phyloP scores from a whole-genome alignment of 2,329 filamentous ascomycete genomes.

The Aspergillus viridinutans region DNA sequence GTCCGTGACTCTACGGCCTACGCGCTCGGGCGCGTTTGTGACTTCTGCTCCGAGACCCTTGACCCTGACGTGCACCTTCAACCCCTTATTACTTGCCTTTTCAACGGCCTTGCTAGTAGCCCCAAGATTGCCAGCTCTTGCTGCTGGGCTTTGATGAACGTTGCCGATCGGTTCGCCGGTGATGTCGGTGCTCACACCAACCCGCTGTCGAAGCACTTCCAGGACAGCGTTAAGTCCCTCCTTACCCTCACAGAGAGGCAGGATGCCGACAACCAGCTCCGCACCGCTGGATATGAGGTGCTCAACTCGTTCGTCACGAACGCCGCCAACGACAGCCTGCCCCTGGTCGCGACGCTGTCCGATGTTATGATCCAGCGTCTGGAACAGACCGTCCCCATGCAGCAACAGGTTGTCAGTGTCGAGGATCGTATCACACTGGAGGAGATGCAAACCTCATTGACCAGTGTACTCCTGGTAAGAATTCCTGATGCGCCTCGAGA shows the following conservation, averaged over 20 bases:
- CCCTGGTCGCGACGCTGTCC: slow-evolving; percentile 74
- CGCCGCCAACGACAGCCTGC: slow-evolving; percentile 78
- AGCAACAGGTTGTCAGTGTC: slow-evolving; percentile 89
- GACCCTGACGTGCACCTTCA: slow-evolving; percentile 80
- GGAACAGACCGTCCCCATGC: slow-evolving; percentile 83
- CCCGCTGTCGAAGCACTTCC: slow-evolving; percentile 85
- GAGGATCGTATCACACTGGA: slow-evolving; percentile 95
- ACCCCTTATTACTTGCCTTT: slow-evolving; percentile 79
- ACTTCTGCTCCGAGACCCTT: slow-evolving; percentile 86
- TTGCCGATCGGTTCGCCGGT: slow-evolving; percentile 91
- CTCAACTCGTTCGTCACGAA: slow-evolving; percentile 92
- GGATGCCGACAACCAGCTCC: slow-evolving; percentile 81
- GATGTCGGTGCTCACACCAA: slow-evolving; percentile 76
- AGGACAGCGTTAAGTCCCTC: slow-evolving; percentile 81
- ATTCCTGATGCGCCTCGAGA: neutral
- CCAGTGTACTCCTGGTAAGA: slow-evolving; percentile 71
- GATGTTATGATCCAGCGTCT: slow-evolving; percentile 87
- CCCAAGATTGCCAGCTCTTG: slow-evolving; percentile 97
- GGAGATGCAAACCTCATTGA: slow-evolving; percentile 95
- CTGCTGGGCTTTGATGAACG: slow-evolving; percentile 98
- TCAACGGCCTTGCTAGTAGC: slow-evolving; percentile 82
- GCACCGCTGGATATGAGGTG: slow-evolving; percentile 95
- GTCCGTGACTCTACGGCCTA: slow-evolving; percentile 96
- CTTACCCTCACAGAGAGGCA: slow-evolving; percentile 75
- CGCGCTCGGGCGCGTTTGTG: slow-evolving; percentile 90